A percentile compares a stretch with the other conserved stretches of the same genome.
Conservation (phyloP, 495 filamentous ascomycete species). For the Terfezia claveryi region DNA sequence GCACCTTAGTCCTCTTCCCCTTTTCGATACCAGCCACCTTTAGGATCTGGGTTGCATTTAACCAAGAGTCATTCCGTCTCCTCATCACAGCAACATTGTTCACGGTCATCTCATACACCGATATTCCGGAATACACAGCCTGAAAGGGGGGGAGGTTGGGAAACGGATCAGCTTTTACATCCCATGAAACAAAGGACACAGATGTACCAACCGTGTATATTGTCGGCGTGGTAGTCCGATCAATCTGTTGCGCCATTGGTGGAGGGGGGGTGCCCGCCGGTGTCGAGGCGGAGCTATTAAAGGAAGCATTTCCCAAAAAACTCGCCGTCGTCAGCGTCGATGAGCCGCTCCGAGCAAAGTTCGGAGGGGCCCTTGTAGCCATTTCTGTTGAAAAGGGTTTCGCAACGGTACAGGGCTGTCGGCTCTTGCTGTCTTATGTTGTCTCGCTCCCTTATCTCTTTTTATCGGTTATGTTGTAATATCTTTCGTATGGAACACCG, state of each 20-base stretch:
- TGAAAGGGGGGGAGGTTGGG: constrained; percentile 19
- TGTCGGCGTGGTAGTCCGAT: constrained; percentile 14
- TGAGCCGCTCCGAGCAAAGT: constrained; percentile 20
- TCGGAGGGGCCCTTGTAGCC: constrained; percentile 15
- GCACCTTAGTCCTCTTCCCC: constrained; percentile 84
- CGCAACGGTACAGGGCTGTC: too few species aligned
- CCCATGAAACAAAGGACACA: background rate
- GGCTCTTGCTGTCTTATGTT: too few species aligned
- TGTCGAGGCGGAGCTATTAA: constrained; percentile 32
- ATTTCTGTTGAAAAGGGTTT: background rate
- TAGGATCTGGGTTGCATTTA: constrained; percentile 85
- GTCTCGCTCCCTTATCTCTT: too few species aligned
- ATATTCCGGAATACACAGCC: constrained; percentile 86
- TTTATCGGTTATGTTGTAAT: too few species aligned
- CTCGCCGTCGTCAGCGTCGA: constrained; percentile 21
- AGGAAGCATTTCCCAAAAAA: constrained; percentile 24
- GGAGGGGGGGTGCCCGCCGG: constrained; percentile 31
- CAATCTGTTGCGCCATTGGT: constrained; percentile 20
- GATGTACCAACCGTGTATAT: constrained; percentile 11
- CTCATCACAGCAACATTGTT: constrained; percentile 85
- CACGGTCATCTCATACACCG: constrained; percentile 95
- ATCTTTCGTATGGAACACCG: too few species aligned
- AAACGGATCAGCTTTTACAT: constrained; percentile 7
- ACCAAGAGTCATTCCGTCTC: constrained; percentile 70
- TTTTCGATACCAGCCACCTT: constrained; percentile 95